Base-by-base conservation (phyloP, 352 stramenopile genomes). In the Globisporangium middletonii region DNA sequence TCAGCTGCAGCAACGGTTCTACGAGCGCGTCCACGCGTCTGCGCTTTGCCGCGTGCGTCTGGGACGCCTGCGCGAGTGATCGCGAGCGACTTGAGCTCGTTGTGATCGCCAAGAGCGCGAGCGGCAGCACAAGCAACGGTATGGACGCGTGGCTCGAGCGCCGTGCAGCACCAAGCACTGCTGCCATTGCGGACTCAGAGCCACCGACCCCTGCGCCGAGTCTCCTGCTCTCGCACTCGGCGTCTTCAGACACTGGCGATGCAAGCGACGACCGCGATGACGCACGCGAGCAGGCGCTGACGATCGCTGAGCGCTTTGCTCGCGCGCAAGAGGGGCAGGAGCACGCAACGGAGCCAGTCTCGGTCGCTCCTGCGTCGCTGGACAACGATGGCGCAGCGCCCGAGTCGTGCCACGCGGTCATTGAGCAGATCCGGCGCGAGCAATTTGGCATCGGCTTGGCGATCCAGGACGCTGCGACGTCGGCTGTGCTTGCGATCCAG, bases 391-490 rank as follows among this genome's bases (percentile, higher is more conserved):
- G 6, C 4, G 1, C 45, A 2, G 18, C 54, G 2, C 0, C 59
- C 19, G 44, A 64, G 44, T 71, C 63, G 16, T 91, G 83, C 47
- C 61, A 70, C 6, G 58, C 53, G 27, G 88, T 88, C 46, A 89
- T 95, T 52, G 56, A 76, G 5, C 57, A 77, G 5, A 62, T 95
- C 5, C 79, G 86, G 11, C 83, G 71, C 11, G 67, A 86, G 38
- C 83, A 92, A 45, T 93, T 95, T 62, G 86, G 86, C 4, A 79
- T 95, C 49, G 86, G 82, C 1, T 53, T 94, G 4, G 62, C 85
- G 33, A 80, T 88, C 43, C 67, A 72, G 13, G 80, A 90, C 38
- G 71, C 72, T 44, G 75, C 71, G 13, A 88, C 81, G 9, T 73
- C 66, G 0, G 62, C 62, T 12, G 80, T 94, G 5, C 53, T 94